Percentiles rank a stretch among this genome's conserved stretches.
These are phyloP conservation scores for Hemisphaericaspora subhashii DNA, from an alignment of 1,139 yeast genomes.

Conservation along the genomic window DNA sequence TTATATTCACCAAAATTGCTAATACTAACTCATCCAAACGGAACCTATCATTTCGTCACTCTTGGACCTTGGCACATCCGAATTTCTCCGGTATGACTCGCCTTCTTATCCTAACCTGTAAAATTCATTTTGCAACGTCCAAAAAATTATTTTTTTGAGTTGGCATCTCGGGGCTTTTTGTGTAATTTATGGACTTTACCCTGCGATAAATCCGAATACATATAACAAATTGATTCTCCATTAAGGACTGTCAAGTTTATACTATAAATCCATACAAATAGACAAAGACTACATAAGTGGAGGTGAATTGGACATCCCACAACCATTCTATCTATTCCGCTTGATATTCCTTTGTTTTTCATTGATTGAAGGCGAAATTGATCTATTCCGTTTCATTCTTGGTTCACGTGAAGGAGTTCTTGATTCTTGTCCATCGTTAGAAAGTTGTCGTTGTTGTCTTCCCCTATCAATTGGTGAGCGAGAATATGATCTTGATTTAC, in stretches of 20 bases:
- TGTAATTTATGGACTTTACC: background rate
- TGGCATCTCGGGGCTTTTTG: conserved; percentile 1
- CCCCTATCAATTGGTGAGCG: conserved; percentile 8
- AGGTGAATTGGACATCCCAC: too few relatives aligned
- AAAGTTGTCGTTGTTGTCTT: background rate
- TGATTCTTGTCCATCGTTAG: conserved; percentile 6
- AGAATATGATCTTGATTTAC: conserved; percentile 7
- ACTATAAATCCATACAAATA: background rate
- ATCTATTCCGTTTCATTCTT: conserved; percentile 9
- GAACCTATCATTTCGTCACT: too few relatives aligned
- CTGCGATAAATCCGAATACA: background rate
- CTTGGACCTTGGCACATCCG: background rate
- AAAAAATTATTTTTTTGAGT: background rate
- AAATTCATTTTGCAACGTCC: background rate
- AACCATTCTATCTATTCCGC: conserved; percentile 1
- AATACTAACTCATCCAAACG: too few relatives aligned
- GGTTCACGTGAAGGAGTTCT: conserved; percentile 14
- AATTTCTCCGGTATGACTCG: background rate
- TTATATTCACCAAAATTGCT: too few relatives aligned
- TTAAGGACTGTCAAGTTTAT: background rate
- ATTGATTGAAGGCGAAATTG: conserved; percentile 4
- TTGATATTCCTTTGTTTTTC: background rate
- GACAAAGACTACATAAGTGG: background rate
- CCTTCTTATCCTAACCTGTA: conserved; percentile 3
- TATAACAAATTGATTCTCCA: too few relatives aligned